Evolutionary conservation across 2,329 filamentous ascomycete species (phyloP).

Genomic region (Metarhizium sp.): DNA sequence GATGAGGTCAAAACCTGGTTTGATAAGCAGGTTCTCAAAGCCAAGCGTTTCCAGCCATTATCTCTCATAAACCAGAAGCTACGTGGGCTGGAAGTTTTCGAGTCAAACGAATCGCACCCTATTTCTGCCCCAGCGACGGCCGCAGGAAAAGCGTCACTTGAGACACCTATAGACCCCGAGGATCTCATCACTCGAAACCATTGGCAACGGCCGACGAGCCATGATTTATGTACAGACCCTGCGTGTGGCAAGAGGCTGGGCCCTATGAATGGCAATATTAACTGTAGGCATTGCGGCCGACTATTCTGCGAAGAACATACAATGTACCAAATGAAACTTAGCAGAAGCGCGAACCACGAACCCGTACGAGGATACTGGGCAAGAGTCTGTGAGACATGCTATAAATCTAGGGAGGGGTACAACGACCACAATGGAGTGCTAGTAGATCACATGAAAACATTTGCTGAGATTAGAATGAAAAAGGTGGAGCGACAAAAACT

Average conservation of each 20-base stretch:
- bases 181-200: slow-evolving; percentile 80
- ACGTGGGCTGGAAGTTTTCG: slow-evolving; percentile 85
- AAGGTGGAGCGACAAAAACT: slow-evolving; percentile 77
- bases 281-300: slow-evolving; percentile 86
- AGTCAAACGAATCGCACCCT: slow-evolving; percentile 66
- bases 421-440: slow-evolving; percentile 73
- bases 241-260: slow-evolving; percentile 74
- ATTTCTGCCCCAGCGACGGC: slow-evolving; percentile 16
- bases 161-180: slow-evolving; percentile 61
- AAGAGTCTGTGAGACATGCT: slow-evolving; percentile 96
- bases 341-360: slow-evolving; percentile 79
- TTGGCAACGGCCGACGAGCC: slow-evolving; percentile 70
- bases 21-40: slow-evolving; percentile 86
- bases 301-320: slow-evolving; percentile 97
- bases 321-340: slow-evolving; percentile 99
- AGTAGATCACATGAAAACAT: slow-evolving; percentile 63
- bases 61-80: slow-evolving; percentile 90
- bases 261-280: slow-evolving; percentile 72
- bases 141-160: slow-evolving; percentile 29
- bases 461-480: slow-evolving; percentile 61
- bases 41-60: slow-evolving; percentile 85
- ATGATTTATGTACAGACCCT: slow-evolving; percentile 81
- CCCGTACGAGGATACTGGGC: slow-evolving; percentile 88
- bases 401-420: slow-evolving; percentile 91
- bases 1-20: slow-evolving; percentile 97